A percentile compares a stretch with the other conserved stretches of the same genome.
These are phyloP conservation scores for Begonia peltatifolia DNA, from an alignment of 306 rosid genomes.

Conservation along the genomic window DNA sequence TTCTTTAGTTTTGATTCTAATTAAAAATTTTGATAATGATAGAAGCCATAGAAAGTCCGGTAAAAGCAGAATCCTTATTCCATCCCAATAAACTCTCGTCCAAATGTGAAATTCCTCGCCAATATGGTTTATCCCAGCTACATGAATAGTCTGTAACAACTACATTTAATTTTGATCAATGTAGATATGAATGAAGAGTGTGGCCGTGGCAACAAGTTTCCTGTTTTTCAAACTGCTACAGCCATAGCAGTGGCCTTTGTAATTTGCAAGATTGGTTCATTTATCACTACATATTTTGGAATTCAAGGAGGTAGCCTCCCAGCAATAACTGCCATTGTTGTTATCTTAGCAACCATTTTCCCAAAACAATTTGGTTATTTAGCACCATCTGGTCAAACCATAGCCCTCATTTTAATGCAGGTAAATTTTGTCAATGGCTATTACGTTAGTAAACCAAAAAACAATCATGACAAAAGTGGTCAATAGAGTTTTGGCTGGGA, in stretches of 20 bases:
- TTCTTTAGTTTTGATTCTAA: too few relatives aligned
- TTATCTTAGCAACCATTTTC: constrained; percentile 42
- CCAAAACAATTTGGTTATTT: constrained; percentile 38
- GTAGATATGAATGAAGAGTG: constrained; percentile 16
- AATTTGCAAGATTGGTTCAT: constrained; percentile 36
- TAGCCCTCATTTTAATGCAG: constrained; percentile 54
- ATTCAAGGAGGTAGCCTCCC: constrained; percentile 53
- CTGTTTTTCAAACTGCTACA: constrained; percentile 33
- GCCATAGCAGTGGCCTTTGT: constrained; percentile 42
- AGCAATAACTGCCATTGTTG: constrained; percentile 39
- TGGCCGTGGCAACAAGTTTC: constrained; percentile 17
- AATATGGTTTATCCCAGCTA: too few relatives aligned
- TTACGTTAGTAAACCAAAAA: too few relatives aligned
- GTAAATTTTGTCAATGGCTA: constrained; percentile 12
- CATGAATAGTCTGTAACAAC: too few relatives aligned
- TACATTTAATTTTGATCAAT: constrained; percentile 13
- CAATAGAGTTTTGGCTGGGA: too few relatives aligned
- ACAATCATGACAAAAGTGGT: too few relatives aligned
- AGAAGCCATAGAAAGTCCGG: too few relatives aligned
- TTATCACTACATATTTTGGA: constrained; percentile 23
- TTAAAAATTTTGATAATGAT: too few relatives aligned
- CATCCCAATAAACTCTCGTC: too few relatives aligned
- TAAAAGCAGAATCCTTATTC: too few relatives aligned
- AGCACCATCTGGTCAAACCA: constrained; percentile 41
- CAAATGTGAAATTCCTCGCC: too few relatives aligned